Percentiles rank a stretch among this genome's conserved stretches.
These are phyloP conservation scores for Ajuga chamaepitys DNA, from an alignment of 257 asterid genomes.

Conservation along the genomic window DNA sequence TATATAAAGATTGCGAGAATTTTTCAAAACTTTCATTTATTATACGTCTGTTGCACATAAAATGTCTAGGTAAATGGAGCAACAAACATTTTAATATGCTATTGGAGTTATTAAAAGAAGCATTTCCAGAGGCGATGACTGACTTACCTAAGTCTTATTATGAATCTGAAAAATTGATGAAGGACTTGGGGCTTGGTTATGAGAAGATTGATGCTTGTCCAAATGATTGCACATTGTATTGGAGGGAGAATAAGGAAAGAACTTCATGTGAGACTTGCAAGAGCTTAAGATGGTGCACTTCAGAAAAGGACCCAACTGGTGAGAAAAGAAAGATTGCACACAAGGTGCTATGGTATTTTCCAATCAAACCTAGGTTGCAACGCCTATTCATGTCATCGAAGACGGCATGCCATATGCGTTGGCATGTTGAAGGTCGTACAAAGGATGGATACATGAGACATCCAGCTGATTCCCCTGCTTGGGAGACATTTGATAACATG, in stretches of 20 bases:
- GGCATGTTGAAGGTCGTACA: not conserved
- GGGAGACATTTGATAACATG: not conserved
- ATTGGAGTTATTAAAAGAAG: too few relatives aligned
- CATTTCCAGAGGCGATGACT: too few relatives aligned
- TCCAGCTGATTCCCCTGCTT: not conserved
- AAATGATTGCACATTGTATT: too few relatives aligned
- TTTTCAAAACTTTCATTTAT: conserved; percentile 4
- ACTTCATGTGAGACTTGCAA: not conserved
- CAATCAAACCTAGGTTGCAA: conserved; percentile 1
- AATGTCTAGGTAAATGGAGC: not conserved
- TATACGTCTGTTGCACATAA: not conserved
- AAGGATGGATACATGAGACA: conserved; percentile 6
- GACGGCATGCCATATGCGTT: not conserved
- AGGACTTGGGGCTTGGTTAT: too few relatives aligned
- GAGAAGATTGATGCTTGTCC: too few relatives aligned
- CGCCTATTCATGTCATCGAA: conserved; percentile 7
- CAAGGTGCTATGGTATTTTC: conserved; percentile 1
- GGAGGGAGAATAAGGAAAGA: not conserved
- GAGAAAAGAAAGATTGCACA: conserved; percentile 2
- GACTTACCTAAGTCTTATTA: too few relatives aligned
- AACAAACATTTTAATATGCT: not conserved
- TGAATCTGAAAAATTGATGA: too few relatives aligned
- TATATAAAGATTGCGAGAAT: conserved; percentile 9
- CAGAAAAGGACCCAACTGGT: not conserved
- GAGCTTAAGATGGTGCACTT: not conserved